phyloP scores from a whole-genome alignment of 257 asterid genomes.

The Solanum boliviense region DNA sequence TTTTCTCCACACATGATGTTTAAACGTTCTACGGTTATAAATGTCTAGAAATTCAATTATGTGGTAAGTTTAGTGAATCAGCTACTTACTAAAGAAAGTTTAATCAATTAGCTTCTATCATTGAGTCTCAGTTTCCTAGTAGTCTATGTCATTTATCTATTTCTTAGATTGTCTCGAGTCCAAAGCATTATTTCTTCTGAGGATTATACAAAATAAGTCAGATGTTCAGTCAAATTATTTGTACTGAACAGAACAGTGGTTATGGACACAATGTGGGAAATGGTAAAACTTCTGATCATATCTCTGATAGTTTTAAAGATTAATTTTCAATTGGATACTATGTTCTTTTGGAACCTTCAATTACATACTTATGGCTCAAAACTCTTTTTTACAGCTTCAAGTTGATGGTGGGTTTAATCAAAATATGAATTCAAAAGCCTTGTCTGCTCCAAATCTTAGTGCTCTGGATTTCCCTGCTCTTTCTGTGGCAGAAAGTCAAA shows the following conservation, averaged over 20 bases:
- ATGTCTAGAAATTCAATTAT: not conserved
- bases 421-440: conserved; percentile 43
- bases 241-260: not conserved
- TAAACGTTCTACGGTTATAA: not conserved
- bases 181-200: not conserved
- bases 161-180: not conserved
- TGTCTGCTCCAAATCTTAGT: conserved; percentile 64
- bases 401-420: conserved; percentile 60
- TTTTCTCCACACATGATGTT: not conserved
- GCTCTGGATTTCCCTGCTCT: conserved; percentile 93
- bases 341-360: not conserved
- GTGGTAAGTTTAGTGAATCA: not conserved
- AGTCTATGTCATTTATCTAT: not conserved
- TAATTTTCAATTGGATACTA: not conserved
- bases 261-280: not conserved
- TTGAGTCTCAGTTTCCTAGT: not conserved
- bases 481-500: conserved; percentile 44
- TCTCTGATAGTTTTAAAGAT: not conserved
- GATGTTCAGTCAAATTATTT: not conserved
- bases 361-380: not conserved
- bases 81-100: not conserved
- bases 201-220: not conserved
- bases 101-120: not conserved
- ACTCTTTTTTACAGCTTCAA: conserved; percentile 45
- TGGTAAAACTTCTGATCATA: not conserved